phyloP scores from a whole-genome alignment of 2,329 filamentous ascomycete species.

The Diaporthe eres region DNA sequence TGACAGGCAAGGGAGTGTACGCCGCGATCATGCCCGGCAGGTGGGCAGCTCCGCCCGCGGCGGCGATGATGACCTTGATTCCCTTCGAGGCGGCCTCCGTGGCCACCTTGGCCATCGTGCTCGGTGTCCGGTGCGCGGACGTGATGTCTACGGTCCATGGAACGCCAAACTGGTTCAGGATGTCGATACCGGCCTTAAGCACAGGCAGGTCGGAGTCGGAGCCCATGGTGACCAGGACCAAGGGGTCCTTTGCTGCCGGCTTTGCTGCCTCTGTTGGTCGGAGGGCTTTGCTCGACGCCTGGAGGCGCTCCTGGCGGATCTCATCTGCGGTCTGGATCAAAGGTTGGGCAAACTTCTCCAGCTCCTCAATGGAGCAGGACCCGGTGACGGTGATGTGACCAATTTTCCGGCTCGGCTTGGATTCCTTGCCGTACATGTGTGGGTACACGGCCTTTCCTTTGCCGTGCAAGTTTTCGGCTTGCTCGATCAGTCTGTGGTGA shows the following conservation, averaged over 20 bases:
- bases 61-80: conserved; percentile 82
- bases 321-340: conserved; percentile 76
- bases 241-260: conserved; percentile 54
- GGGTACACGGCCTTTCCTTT: conserved; percentile 69
- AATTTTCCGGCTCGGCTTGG: conserved; percentile 92
- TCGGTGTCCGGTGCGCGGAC: conserved; percentile 82
- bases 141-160: conserved; percentile 82
- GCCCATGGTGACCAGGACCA: conserved; percentile 87
- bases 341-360: conserved; percentile 71
- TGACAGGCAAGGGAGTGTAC: conserved; percentile 79
- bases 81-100: conserved; percentile 73
- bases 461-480: conserved; percentile 60
- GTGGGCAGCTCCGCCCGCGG: conserved; percentile 81
- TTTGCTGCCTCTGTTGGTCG: conserved; percentile 50
- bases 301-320: conserved; percentile 69
- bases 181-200: conserved; percentile 74
- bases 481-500: conserved; percentile 66
- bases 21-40: conserved; percentile 83
- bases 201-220: conserved; percentile 83
- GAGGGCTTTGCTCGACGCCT: conserved; percentile 55
- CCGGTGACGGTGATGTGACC: conserved; percentile 91
- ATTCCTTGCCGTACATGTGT: conserved; percentile 93
- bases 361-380: conserved; percentile 75
- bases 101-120: conserved; percentile 78
- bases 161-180: conserved; percentile 79